These are phyloP conservation scores for Fragaria vesca DNA, from an alignment of 306 rosid species.

Conservation along the genomic window DNA sequence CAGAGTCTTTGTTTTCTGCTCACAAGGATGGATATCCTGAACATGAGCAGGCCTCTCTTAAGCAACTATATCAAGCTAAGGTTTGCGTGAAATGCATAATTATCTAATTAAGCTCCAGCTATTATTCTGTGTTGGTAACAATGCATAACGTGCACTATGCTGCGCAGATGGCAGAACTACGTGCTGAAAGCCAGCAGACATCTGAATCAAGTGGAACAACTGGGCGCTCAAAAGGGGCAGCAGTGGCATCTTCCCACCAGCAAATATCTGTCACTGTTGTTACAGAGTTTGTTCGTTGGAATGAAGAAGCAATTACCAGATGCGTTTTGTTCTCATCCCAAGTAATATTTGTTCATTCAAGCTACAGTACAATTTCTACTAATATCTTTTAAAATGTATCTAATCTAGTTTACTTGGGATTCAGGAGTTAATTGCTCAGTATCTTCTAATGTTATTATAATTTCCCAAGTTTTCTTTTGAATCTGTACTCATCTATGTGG, in stretches of 20 bases:
- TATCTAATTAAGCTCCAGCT: slow-evolving; percentile 12
- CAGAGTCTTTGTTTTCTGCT: slow-evolving; percentile 85
- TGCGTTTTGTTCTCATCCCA: slow-evolving; percentile 92
- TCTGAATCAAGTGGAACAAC: slow-evolving; percentile 85
- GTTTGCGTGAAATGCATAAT: slow-evolving; percentile 44
- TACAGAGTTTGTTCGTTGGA: slow-evolving; percentile 98
- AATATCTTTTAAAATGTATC: background rate
- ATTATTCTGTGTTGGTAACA: slow-evolving; percentile 23
- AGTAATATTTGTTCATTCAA: slow-evolving; percentile 44
- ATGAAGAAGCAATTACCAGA: slow-evolving; percentile 96
- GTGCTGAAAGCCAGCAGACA: slow-evolving; percentile 75
- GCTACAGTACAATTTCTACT: background rate
- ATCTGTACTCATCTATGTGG: background rate
- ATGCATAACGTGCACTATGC: slow-evolving; percentile 19
- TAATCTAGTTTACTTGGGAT: background rate
- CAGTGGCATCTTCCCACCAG: slow-evolving; percentile 74
- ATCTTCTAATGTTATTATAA: background rate
- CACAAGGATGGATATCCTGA: slow-evolving; percentile 98
- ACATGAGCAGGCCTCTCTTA: slow-evolving; percentile 91
- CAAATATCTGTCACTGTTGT: slow-evolving; percentile 98
- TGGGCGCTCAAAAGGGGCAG: slow-evolving; percentile 88
- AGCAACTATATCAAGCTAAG: slow-evolving; percentile 83
- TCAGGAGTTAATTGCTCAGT: background rate
- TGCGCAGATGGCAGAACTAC: slow-evolving; percentile 85
- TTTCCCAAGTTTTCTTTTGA: background rate